Conservation (phyloP, 331 rosid genomes). For the Cydonia oblonga region DNA sequence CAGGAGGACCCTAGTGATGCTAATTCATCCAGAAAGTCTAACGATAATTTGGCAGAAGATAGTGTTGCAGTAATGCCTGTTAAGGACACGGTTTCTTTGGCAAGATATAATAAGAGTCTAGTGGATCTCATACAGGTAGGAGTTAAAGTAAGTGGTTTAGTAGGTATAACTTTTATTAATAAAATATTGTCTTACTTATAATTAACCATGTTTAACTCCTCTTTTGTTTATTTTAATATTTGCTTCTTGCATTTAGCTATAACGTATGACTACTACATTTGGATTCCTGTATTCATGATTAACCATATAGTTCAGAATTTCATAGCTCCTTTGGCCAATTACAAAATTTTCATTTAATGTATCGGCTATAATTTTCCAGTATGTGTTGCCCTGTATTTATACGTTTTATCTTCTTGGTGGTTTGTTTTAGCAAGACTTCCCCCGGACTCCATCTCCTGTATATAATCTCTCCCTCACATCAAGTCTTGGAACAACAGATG, state of each 20-base stretch:
- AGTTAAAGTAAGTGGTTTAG: not conserved
- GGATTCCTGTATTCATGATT: not conserved
- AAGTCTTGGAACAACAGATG: conserved; percentile 33
- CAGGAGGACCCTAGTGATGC: conserved; percentile 32
- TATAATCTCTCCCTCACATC: conserved; percentile 38
- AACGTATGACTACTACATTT: not conserved
- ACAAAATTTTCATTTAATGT: not conserved
- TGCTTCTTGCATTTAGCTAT: not conserved
- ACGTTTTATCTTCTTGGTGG: conserved; percentile 2
- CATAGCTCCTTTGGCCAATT: not conserved
- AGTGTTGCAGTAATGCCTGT: conserved; percentile 8
- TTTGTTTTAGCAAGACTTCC: conserved; percentile 47
- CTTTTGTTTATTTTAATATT: not conserved
- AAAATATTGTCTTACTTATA: not conserved
- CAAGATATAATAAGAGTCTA: conserved; percentile 36
- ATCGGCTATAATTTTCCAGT: not conserved
- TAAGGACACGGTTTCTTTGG: conserved; percentile 15
- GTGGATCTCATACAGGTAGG: conserved; percentile 53
- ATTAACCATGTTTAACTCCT: not conserved
- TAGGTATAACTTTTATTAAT: not conserved
- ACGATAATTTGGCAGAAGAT: conserved; percentile 17
- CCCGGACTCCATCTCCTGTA: conserved; percentile 56
- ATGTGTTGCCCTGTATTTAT: not conserved
- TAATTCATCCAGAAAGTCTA: conserved; percentile 22
- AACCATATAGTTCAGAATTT: not conserved